phyloP scores from a whole-genome alignment of 176 grass and related monocot genomes.

The Zoysia japonica region DNA sequence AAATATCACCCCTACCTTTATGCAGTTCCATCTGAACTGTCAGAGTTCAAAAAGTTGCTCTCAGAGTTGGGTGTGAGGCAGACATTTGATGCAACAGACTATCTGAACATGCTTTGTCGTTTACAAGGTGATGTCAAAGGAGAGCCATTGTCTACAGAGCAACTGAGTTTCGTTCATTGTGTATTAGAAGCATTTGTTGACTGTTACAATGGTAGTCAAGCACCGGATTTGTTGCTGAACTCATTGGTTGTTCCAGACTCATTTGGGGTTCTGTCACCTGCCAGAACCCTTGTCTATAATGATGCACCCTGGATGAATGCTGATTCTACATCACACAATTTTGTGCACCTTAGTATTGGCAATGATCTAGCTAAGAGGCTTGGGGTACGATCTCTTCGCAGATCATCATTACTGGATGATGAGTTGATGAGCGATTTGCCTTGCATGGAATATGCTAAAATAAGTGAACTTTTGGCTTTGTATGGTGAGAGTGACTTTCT shows the following conservation, averaged over 20 bases:
- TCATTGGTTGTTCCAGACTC: slow-evolving; percentile 86
- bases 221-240: slow-evolving; percentile 63
- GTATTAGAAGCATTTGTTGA: slow-evolving; percentile 94
- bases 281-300: slow-evolving; percentile 86
- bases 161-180: slow-evolving; percentile 82
- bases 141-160: slow-evolving; percentile 70
- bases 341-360: slow-evolving; percentile 78
- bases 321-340: slow-evolving; percentile 59
- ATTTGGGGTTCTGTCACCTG: slow-evolving; percentile 64
- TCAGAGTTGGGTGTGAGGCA: slow-evolving; percentile 76
- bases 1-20: slow-evolving; percentile 97
- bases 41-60: slow-evolving; percentile 78
- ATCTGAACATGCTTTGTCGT: slow-evolving; percentile 66
- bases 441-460: slow-evolving; percentile 86
- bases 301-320: slow-evolving; percentile 94
- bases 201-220: slow-evolving; percentile 62
- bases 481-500: slow-evolving; percentile 86
- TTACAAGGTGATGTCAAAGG: slow-evolving; percentile 74
- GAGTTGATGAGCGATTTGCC: slow-evolving; percentile 86
- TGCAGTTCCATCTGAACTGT: slow-evolving; percentile 91
- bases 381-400: slow-evolving; percentile 77
- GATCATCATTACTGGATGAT: slow-evolving; percentile 83
- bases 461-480: slow-evolving; percentile 83
- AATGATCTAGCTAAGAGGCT: slow-evolving; percentile 90
- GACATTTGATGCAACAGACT: slow-evolving; percentile 88